These are phyloP conservation scores for Malus fusca DNA, from an alignment of 306 rosid species.

Conservation along the genomic window DNA sequence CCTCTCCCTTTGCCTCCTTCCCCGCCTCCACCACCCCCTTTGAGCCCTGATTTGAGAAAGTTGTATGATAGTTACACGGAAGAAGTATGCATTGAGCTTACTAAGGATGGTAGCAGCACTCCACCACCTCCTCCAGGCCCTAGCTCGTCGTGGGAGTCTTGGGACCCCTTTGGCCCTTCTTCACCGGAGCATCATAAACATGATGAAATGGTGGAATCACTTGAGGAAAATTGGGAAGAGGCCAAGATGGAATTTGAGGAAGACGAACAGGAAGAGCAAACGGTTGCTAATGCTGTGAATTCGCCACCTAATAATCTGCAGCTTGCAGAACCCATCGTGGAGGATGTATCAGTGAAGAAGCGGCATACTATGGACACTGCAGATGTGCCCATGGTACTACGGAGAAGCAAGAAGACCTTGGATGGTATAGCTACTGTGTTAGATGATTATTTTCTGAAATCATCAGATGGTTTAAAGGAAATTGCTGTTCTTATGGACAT, in stretches of 20 bases:
- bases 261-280: constrained; percentile 55
- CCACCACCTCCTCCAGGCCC: constrained; percentile 18
- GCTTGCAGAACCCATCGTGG: constrained; percentile 22
- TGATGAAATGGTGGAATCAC: constrained; percentile 32
- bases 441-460: constrained; percentile 80
- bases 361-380: constrained; percentile 29
- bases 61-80: constrained; percentile 14
- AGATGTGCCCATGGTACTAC: constrained; percentile 22
- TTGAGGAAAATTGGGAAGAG: constrained; percentile 69
- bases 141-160: constrained; percentile 21
- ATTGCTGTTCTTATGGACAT: constrained; percentile 76
- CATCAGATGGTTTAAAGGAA: constrained; percentile 65
- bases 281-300: constrained; percentile 25
- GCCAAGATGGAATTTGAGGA: constrained; percentile 63
- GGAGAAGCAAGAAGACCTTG: constrained; percentile 56
- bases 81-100: constrained; percentile 26
- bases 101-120: constrained; percentile 14
- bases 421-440: constrained; percentile 60
- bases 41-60: constrained; percentile 43
- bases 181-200: constrained; percentile 8
- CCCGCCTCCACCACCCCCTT: constrained; percentile 60
- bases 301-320: constrained; percentile 34
- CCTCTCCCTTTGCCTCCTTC: constrained; percentile 40
- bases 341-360: constrained; percentile 31
- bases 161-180: constrained; percentile 17